Evolutionary conservation across 768 basidiomycete genomes (phyloP).

Genomic region (Pleurotus sapidus): DNA sequence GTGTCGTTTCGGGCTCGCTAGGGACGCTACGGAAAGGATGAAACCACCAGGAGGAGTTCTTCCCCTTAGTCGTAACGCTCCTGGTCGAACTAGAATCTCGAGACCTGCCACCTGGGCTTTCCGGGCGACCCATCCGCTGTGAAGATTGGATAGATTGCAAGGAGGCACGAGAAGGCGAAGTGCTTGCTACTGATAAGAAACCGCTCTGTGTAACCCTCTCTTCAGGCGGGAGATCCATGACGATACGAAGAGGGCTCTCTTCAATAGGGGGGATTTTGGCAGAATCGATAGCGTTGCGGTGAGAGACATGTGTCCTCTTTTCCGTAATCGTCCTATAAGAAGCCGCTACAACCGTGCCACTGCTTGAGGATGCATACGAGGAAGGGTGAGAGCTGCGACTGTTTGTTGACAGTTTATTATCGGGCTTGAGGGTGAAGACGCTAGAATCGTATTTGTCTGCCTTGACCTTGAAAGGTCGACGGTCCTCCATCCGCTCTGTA

Average conservation of each 20-base stretch:
- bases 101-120: slow-evolving; percentile 11
- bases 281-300: slow-evolving; percentile 48
- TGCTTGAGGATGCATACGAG: slow-evolving; percentile 38
- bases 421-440: slow-evolving; percentile 54
- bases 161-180: slow-evolving; percentile 68
- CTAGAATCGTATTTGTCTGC: slow-evolving; percentile 76
- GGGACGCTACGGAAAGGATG: slow-evolving; percentile 67
- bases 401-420: slow-evolving; percentile 25
- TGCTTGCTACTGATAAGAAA: slow-evolving; percentile 31
- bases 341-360: slow-evolving; percentile 30
- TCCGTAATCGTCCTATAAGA: slow-evolving; percentile 36
- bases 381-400: slow-evolving; percentile 39
- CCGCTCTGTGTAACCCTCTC: slow-evolving; percentile 26
- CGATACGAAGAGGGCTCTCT: slow-evolving; percentile 58
- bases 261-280: slow-evolving; percentile 59
- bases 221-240: slow-evolving; percentile 51
- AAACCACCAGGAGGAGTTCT: slow-evolving; percentile 78
- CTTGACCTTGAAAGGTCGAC: slow-evolving; percentile 44
- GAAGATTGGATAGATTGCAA: slow-evolving; percentile 53
- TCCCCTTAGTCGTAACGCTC: slow-evolving; percentile 49
- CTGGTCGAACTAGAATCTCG: slow-evolving; percentile 30
- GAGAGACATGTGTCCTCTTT: slow-evolving; percentile 34
- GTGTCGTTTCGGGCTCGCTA: slow-evolving; percentile 61
- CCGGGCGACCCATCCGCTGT: slow-evolving; percentile 43
- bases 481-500: slow-evolving; percentile 31